Base-by-base conservation (phyloP, 1,284 basidiomycete genomes). In the Sphagnurus paluster region DNA sequence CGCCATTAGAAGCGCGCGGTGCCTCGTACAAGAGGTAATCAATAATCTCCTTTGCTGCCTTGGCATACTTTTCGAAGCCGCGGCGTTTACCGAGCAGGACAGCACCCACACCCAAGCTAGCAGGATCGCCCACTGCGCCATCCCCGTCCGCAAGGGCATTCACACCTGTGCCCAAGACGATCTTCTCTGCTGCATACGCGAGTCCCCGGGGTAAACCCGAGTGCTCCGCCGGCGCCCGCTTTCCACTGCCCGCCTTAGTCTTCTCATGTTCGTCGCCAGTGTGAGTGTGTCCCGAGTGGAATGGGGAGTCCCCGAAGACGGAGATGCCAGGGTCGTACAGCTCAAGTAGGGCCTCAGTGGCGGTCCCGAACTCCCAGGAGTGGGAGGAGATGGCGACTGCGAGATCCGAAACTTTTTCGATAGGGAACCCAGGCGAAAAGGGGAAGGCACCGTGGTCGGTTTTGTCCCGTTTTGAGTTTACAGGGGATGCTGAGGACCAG, bases 321-420 rank as follows among this genome's bases (percentile, higher is more conserved):
- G 70, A 69, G 13, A 66, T 44, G 2, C 65, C 54, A 4, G 69
- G 67, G 45, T 71, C 60, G 47, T 67, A 70, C 4, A 75, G 59
- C 57, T 75, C 72, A 1, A 74, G 62, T 2, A 74, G 62, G 0
- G 71, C 67, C 48, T 75, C 65, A 1, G 68, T 46, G 0, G 69
- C 65, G 1, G 70, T 69, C 3, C 72, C 72, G 49, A 59, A 73
- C 44, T 75, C 72, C 74, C 72, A 75, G 9, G 72, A 74, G 48
- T 71, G 70, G 0, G 67, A 62, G 1, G 72, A 69, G 8, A 74
- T 59, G 1, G 57, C 46, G 17, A 58, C 34, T 5, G 71, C 70
- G 10, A 66, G 53, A 3, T 51, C 47, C 11, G 62, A 48, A 14
- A 71, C 71, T n/a, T 53, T 58, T 32, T 60, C 26, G 42, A 75